Percentiles rank a stretch among this genome's conserved stretches.
phyloP scores from a whole-genome alignment of 176 grass and related monocot species.

The Phyllostachys edulis region DNA sequence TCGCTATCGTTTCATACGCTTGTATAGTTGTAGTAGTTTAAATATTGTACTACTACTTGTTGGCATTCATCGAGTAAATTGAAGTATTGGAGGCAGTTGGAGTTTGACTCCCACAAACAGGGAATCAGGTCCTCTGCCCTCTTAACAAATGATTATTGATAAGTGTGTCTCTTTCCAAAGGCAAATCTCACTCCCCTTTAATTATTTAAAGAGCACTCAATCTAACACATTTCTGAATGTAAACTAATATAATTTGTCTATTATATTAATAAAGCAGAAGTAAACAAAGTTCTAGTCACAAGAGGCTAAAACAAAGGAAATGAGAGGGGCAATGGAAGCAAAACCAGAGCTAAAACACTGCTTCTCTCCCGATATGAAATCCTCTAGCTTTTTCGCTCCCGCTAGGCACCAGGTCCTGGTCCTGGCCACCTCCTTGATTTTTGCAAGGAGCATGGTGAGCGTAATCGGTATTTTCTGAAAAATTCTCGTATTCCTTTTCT shows the following conservation, averaged over 20 bases:
- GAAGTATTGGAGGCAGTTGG: constrained; percentile 11
- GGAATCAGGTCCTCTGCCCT: constrained; percentile 4
- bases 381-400: too few species aligned
- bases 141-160: constrained; percentile 5
- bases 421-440: too few species aligned
- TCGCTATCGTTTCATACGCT: background rate
- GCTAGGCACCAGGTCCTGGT: too few species aligned
- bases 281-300: too few species aligned
- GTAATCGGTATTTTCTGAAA: too few species aligned
- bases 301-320: too few species aligned
- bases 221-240: background rate
- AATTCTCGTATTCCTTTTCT: too few species aligned
- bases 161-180: constrained; percentile 12
- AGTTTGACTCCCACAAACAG: constrained; percentile 25
- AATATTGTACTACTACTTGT: background rate
- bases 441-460: too few species aligned
- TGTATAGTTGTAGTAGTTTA: background rate
- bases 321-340: too few species aligned
- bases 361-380: too few species aligned
- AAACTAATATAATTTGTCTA: background rate
- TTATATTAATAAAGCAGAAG: too few species aligned
- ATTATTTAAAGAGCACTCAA: background rate
- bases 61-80: background rate
- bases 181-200: constrained; percentile 22
- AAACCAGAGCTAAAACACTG: too few species aligned